A percentile compares a stretch with the other conserved stretches of the same genome.
Conservation (phyloP, 192 early-diverging fungal species). For the Linnemannia schmuckeri region DNA sequence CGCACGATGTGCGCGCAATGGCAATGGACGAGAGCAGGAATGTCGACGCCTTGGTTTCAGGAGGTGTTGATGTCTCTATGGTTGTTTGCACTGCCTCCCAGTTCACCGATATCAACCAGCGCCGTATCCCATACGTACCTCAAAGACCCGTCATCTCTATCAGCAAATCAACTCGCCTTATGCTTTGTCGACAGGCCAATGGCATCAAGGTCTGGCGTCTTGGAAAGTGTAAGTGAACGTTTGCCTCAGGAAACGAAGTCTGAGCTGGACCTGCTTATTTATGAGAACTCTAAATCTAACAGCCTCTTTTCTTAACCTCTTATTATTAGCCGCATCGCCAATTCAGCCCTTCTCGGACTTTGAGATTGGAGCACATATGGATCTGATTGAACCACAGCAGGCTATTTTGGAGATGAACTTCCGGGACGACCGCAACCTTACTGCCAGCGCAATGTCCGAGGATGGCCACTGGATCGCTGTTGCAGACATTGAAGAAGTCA, state of each 20-base stretch:
- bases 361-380: conserved; percentile 60
- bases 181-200: conserved; percentile 75
- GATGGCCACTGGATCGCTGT: conserved; percentile 88
- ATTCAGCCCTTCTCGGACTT: conserved; percentile 47
- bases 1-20: conserved; percentile 93
- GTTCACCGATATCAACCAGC: conserved; percentile 73
- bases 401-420: conserved; percentile 84
- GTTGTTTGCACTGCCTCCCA: conserved; percentile 68
- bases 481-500: conserved; percentile 79
- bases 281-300: not conserved
- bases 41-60: conserved; percentile 83
- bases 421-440: conserved; percentile 77
- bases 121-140: conserved; percentile 75
- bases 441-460: conserved; percentile 80
- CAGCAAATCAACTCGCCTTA: conserved; percentile 71
- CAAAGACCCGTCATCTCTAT: conserved; percentile 68
- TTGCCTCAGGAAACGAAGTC: not conserved
- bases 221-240: conserved; percentile 67
- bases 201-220: conserved; percentile 88
- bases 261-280: not conserved
- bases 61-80: conserved; percentile 85
- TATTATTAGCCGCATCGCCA: conserved; percentile 35
- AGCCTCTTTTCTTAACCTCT: not conserved
- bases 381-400: conserved; percentile 73
- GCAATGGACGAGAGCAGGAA: conserved; percentile 79